Percentiles rank a stretch among this genome's conserved stretches.
Conservation (phyloP, 2,329 filamentous ascomycete genomes). For the Penicillium paneum region DNA sequence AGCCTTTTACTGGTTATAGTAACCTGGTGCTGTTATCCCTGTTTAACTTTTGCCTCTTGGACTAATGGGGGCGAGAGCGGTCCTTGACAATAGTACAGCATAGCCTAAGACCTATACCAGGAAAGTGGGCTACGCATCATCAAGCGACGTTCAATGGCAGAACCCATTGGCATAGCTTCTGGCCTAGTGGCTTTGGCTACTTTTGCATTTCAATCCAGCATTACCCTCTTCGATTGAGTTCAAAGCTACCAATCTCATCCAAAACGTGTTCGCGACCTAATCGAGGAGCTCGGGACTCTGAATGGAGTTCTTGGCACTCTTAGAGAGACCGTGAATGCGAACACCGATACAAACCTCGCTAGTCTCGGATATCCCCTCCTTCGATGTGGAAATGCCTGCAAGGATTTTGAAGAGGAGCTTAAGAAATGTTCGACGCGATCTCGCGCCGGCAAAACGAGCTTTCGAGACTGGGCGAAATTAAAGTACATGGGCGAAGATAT, state of each 20-base stretch:
- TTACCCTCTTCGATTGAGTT: constrained; percentile 39
- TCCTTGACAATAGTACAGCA: background rate
- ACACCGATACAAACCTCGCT: constrained; percentile 27
- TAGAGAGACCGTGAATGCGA: constrained; percentile 28
- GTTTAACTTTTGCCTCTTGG: background rate
- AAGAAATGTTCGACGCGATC: constrained; percentile 37
- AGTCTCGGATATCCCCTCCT: constrained; percentile 39
- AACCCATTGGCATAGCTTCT: constrained; percentile 40
- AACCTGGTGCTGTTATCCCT: background rate
- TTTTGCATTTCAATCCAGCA: constrained; percentile 42
- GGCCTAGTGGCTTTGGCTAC: constrained; percentile 34
- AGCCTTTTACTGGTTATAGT: background rate
- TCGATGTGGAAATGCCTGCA: constrained; percentile 44
- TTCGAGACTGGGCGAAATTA: constrained; percentile 47
- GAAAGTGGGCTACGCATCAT: background rate
- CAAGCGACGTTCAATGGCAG: constrained; percentile 33
- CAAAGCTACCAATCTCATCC: constrained; percentile 39
- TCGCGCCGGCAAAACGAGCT: constrained; percentile 36
- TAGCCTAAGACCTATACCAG: background rate
- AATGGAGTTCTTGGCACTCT: constrained; percentile 38
- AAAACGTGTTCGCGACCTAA: constrained; percentile 41
- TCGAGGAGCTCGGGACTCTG: constrained; percentile 42
- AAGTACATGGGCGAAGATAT: constrained; percentile 47
- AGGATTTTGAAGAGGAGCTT: constrained; percentile 43
- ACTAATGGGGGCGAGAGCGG: background rate